Conservation (phyloP, 2,329 filamentous ascomycete species). For the Dothideomycetes sp. region DNA sequence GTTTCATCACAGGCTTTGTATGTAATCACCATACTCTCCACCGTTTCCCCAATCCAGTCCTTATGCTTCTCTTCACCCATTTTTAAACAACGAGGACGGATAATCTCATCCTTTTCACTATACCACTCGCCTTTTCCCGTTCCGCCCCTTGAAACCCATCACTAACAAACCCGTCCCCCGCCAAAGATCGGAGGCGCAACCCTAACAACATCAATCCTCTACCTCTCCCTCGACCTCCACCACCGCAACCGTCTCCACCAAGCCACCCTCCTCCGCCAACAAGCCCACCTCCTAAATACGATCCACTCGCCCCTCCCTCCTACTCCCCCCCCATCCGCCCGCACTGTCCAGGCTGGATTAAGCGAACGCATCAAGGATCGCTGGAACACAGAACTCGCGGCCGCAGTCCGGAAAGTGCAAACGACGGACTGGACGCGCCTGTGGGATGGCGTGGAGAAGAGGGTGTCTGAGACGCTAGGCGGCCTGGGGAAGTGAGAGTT, state of each 20-base stretch:
- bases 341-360: slow-evolving; percentile 29
- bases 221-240: slow-evolving; percentile 30
- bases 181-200: slow-evolving; percentile 38
- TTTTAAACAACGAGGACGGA: too few species aligned
- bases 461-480: slow-evolving; percentile 11
- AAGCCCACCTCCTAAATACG: slow-evolving; percentile 30
- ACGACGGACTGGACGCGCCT: slow-evolving; percentile 33
- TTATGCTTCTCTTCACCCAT: too few species aligned
- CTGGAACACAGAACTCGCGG: slow-evolving; percentile 38
- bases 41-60: not conserved
- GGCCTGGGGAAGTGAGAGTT: not conserved
- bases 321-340: slow-evolving; percentile 25
- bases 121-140: too few species aligned
- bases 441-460: slow-evolving; percentile 30
- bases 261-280: slow-evolving; percentile 34
- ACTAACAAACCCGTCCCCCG: not conserved
- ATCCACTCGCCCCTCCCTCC: slow-evolving; percentile 32
- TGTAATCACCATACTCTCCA: slow-evolving; percentile 9
- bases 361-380: slow-evolving; percentile 37
- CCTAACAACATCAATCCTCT: slow-evolving; percentile 34
- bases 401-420: slow-evolving; percentile 30
- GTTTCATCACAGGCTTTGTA: slow-evolving; percentile 42
- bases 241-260: slow-evolving; percentile 35
- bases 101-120: too few species aligned
- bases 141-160: not conserved